Evolutionary conservation across 1,284 basidiomycete species (phyloP).

Genomic region (Heterobasidion irregulare): DNA sequence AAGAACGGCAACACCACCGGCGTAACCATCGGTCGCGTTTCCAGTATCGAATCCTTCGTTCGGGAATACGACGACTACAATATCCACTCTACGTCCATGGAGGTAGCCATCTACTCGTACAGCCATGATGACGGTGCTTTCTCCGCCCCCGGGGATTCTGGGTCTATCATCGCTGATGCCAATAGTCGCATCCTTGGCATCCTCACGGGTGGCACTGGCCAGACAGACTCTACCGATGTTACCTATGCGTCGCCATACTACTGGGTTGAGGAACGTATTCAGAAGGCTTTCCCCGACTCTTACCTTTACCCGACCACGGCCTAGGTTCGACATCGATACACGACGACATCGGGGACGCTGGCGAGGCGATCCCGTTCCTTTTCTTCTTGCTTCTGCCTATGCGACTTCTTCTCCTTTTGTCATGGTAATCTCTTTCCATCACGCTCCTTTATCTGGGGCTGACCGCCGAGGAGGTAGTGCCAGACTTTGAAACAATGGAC

Average conservation of each 20-base stretch:
- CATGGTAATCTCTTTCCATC: too few relatives aligned
- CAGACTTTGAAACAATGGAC: too few relatives aligned
- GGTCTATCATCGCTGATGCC: constrained; percentile 13
- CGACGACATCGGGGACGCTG: too few relatives aligned
- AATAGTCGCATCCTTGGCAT: constrained; percentile 9
- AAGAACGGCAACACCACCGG: constrained; percentile 21
- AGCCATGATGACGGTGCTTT: constrained; percentile 11
- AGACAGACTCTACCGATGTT: constrained; percentile 6
- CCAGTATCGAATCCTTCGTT: constrained; percentile 12
- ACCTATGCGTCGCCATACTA: constrained; percentile 12
- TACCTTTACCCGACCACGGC: constrained; percentile 6
- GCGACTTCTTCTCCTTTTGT: too few relatives aligned
- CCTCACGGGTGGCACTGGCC: constrained; percentile 15
- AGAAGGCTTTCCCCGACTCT: constrained; percentile 6
- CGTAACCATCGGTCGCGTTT: constrained; percentile 20
- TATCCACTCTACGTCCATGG: constrained; percentile 7
- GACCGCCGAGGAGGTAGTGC: too few relatives aligned
- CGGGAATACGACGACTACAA: constrained; percentile 9
- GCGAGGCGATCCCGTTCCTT: too few relatives aligned
- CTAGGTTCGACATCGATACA: neutral
- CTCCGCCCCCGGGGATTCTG: constrained; percentile 16
- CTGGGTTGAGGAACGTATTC: constrained; percentile 10
- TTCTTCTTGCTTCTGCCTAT: too few relatives aligned
- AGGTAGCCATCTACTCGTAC: constrained; percentile 12
- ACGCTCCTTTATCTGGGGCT: too few relatives aligned